Conservation (phyloP, 2,329 filamentous ascomycete species). For the Macroventuria anomochaeta region DNA sequence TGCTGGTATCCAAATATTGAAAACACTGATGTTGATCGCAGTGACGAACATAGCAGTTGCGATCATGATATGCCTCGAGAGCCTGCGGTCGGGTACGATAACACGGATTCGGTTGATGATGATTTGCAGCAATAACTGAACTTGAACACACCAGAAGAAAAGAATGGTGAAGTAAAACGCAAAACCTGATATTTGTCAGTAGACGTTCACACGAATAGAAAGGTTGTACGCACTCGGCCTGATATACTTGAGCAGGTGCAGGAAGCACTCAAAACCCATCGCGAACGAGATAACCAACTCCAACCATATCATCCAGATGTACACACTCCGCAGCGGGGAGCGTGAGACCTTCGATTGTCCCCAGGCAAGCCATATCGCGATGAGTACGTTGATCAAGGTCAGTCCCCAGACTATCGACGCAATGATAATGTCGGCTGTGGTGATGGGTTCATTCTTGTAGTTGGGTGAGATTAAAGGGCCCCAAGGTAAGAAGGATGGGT, state of each 20-base stretch:
- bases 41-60: conserved; percentile 48
- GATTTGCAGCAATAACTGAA: conserved; percentile 49
- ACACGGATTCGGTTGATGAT: conserved; percentile 51
- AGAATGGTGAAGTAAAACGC: conserved; percentile 44
- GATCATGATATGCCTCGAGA: conserved; percentile 46
- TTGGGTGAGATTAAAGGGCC: conserved; percentile 33
- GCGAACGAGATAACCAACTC: conserved; percentile 53
- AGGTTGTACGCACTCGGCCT: conserved; percentile 36
- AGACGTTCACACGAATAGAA: neutral
- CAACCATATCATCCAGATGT: conserved; percentile 59
- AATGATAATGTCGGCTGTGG: conserved; percentile 40
- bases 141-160: conserved; percentile 49
- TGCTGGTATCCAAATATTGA: conserved; percentile 52
- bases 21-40: conserved; percentile 46
- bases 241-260: conserved; percentile 45
- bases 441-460: conserved; percentile 39
- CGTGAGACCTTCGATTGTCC: conserved; percentile 36
- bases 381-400: conserved; percentile 34
- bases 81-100: conserved; percentile 43
- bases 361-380: conserved; percentile 45
- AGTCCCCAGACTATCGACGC: conserved; percentile 39
- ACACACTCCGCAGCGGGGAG: conserved; percentile 46
- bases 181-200: conserved; percentile 35
- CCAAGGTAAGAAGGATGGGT: conserved; percentile 31
- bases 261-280: conserved; percentile 52